Evolutionary conservation across 2,329 filamentous ascomycete species (phyloP), one percentile per base, ranked within the genome.

Genomic region (Botrytis medusae): DNA sequence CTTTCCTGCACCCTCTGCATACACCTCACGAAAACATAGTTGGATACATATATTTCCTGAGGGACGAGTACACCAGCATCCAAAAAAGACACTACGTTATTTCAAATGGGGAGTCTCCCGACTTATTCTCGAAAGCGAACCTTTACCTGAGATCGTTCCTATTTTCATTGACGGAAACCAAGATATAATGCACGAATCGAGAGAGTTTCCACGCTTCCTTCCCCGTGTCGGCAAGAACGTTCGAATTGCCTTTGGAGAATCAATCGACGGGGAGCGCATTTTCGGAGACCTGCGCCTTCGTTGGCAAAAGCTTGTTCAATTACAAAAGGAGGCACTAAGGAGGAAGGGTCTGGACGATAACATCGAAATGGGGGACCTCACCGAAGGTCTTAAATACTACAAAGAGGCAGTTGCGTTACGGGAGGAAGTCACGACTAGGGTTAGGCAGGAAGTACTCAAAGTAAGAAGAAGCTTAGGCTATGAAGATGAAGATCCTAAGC

Each of bases 41-140:
- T 99, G 96, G 96, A 86, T 99, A 6, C 96, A 99, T 82, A 92
- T 98, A 72, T 98, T 98, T 82, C 96, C 96, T 20, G 96, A 99
- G 83, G 96, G 94, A 65, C 94, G 93, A 82, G 94, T 97, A 63
- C 95, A 98, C 82, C 96, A 99, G 83, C 91, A 94, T 77, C 88
- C 92, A 1, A 85, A 90, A 60, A 90, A 90, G 78, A 89, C 91
- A 12, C 91, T 98, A 86, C 92, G 96, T 44, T 99, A 99, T 84
- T 98, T 98, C 88, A 98, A 97, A 85, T 99, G 96, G 96, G 96
- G 96, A 1, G 87, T 98, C 2, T 94, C 95, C 10, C 90, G 96
- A 2, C 87, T 98, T 73, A 96, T 99, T 73, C 89, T 99, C 64
- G 96, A 99, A 82, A 89, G 92, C 64, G 92, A 95, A 67, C 93